Evolutionary conservation across 257 asterid species (phyloP).

Genomic region (Galeopsis tetrahit): DNA sequence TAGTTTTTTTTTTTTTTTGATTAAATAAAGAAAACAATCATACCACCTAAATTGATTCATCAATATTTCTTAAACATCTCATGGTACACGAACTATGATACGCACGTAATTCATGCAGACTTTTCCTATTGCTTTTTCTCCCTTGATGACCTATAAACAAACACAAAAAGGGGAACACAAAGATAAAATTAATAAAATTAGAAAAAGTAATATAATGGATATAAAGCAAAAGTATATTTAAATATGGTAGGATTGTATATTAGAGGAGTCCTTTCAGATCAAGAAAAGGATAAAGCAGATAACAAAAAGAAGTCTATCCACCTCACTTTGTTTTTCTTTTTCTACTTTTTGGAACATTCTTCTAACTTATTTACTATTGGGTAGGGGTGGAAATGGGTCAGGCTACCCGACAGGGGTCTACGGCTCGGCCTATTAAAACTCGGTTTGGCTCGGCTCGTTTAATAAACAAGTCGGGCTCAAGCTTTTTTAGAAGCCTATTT

Average conservation of each 20-base stretch:
- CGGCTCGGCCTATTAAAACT: no score
- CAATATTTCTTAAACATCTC: not conserved
- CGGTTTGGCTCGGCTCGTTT: no score
- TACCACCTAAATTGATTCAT: not conserved
- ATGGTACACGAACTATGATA: not conserved
- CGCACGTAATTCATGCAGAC: constrained; percentile 9
- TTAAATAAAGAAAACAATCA: not conserved
- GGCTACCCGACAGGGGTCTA: no score
- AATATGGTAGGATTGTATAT: constrained; percentile 22
- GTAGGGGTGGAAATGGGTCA: no score
- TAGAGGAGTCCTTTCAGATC: constrained; percentile 40
- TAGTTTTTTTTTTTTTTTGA: not conserved
- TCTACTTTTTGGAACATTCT: constrained; percentile 43
- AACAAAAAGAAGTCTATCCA: constrained; percentile 35
- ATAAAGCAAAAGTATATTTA: constrained; percentile 24
- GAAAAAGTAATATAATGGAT: constrained; percentile 23
- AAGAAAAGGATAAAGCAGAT: constrained; percentile 45
- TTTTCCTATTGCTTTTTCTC: not conserved
- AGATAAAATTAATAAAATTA: constrained; percentile 11
- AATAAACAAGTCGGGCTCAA: no score
- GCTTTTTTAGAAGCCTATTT: no score
- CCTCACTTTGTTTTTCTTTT: constrained; percentile 28
- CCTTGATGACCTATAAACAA: constrained; percentile 21
- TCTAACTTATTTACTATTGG: constrained; percentile 23
- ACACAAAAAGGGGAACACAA: not conserved